Evolutionary conservation across 2,329 filamentous ascomycete genomes (phyloP), one percentile per base, ranked within the genome.

Genomic region (Neonectria coccinea): DNA sequence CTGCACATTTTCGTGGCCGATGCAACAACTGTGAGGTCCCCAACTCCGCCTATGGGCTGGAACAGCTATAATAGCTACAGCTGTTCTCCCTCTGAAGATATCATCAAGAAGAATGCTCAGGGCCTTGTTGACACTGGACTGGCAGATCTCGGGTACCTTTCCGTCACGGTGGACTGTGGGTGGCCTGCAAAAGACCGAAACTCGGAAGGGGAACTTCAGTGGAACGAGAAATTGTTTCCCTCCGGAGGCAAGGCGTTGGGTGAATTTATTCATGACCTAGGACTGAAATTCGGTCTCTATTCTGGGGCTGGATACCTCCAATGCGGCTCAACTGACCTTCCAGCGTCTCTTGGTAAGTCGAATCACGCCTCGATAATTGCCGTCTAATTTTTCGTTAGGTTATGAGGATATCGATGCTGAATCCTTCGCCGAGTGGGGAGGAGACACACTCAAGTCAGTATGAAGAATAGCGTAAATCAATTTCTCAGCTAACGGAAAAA

Each of bases 101-200:
- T 74, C 16, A 73, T 74, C 48, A 73, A 73, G 42, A 75, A 78
- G 3, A 88, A 86, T 61, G 85, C 86, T 0, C 76, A 86, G 45
- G 86, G 84, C 0, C 74, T 89, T 0, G 79, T 87, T 0, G 81
- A 85, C 47, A 76, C 85, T 0, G 85, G 85, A 0, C 79, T 89
- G 1, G 79, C 80, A 0, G 78, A 82, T 3, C 75, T 85, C 0
- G 87, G 88, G 6, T 90, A 90, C 69, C 80, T 77, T 2, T 83
- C 84, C 59, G 83, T 89, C 33, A 87, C 85, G 0, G 81, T 83
- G 0, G 88, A 90, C 68, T 89, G 86, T 58, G 87, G 88, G 1
- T 90, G 87, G 88, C 81, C 77, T 22, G 71, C 76, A 0, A 69
- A 68, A 16, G 72, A 79, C 8, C 75, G 81, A 4, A 78, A 84